Conservation (phyloP, 1,284 basidiomycete species). For the Schizopora paradoxa region DNA sequence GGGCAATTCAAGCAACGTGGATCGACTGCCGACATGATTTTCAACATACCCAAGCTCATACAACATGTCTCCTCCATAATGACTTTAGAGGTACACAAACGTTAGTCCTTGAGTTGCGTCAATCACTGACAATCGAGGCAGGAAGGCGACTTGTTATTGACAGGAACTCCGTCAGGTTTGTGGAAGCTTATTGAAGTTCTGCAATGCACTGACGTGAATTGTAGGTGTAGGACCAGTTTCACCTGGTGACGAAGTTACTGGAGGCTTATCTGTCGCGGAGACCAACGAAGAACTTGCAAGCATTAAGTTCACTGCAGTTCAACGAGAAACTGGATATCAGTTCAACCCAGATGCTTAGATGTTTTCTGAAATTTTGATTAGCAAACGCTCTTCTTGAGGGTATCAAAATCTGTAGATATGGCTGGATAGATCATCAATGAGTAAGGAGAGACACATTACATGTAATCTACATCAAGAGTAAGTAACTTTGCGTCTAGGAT, state of each 20-base stretch:
- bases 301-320: slow-evolving; percentile 61
- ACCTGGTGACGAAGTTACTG: slow-evolving; percentile 78
- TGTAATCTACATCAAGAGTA: background rate
- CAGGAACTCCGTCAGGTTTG: slow-evolving; percentile 89
- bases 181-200: too few relatives aligned
- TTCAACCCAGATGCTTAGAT: slow-evolving; percentile 36
- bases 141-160: slow-evolving; percentile 87
- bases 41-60: slow-evolving; percentile 86
- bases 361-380: too few relatives aligned
- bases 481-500: background rate
- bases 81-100: slow-evolving; percentile 73
- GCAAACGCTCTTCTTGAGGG: too few relatives aligned
- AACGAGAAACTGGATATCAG: slow-evolving; percentile 67
- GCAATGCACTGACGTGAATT: too few relatives aligned
- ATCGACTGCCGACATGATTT: slow-evolving; percentile 88
- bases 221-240: slow-evolving; percentile 79
- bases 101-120: background rate
- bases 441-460: background rate
- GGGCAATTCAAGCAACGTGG: slow-evolving; percentile 81
- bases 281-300: slow-evolving; percentile 55
- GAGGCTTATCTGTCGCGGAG: slow-evolving; percentile 57
- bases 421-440: background rate
- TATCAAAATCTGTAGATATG: background rate
- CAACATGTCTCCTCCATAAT: slow-evolving; percentile 93
- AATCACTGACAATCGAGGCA: slow-evolving; percentile 26